Percentiles rank a stretch among this genome's conserved stretches.
Evolutionary conservation across 2,329 filamentous ascomycete genomes (phyloP).

Genomic region (Sarocladiaceae sp.): DNA sequence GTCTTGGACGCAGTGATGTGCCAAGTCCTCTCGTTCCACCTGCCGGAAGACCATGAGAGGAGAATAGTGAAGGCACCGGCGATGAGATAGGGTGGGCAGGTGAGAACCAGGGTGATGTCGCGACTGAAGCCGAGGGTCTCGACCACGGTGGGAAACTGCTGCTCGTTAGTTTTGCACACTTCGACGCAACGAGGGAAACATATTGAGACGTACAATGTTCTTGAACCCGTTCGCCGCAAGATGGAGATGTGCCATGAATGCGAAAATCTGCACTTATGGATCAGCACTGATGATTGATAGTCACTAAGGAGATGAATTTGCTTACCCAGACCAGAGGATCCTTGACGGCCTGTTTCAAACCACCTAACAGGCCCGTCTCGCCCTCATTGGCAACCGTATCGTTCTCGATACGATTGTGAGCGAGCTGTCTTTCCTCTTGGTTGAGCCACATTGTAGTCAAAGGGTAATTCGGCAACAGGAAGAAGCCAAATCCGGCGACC

Average conservation of each 20-base stretch:
- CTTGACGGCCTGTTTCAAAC: conserved; percentile 30
- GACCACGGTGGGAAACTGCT: not conserved
- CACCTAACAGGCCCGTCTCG: conserved; percentile 17
- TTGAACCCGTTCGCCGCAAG: conserved; percentile 43
- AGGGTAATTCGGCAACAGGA: conserved; percentile 26
- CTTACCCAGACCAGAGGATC: conserved; percentile 40
- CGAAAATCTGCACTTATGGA: too few species aligned
- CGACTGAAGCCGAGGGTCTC: too few species aligned
- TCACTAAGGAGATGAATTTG: too few species aligned
- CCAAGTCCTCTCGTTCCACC: conserved; percentile 37
- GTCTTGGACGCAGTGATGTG: conserved; percentile 36
- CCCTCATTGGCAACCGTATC: conserved; percentile 21
- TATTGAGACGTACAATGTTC: conserved; percentile 21
- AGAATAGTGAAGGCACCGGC: conserved; percentile 21
- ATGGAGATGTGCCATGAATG: conserved; percentile 46
- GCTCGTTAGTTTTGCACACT: too few species aligned
- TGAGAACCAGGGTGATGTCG: conserved; percentile 42
- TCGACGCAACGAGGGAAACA: too few species aligned
- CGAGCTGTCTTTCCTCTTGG: conserved; percentile 36
- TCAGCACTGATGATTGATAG: too few species aligned
- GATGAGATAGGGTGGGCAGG: conserved; percentile 27
- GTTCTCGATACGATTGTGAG: conserved; percentile 24
- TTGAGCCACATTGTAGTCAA: conserved; percentile 37
- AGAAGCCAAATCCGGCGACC: conserved; percentile 16
- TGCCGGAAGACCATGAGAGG: conserved; percentile 27